These are phyloP conservation scores for Klebsormidium nitens DNA, from an alignment of 139 green algal species.

Conservation along the genomic window DNA sequence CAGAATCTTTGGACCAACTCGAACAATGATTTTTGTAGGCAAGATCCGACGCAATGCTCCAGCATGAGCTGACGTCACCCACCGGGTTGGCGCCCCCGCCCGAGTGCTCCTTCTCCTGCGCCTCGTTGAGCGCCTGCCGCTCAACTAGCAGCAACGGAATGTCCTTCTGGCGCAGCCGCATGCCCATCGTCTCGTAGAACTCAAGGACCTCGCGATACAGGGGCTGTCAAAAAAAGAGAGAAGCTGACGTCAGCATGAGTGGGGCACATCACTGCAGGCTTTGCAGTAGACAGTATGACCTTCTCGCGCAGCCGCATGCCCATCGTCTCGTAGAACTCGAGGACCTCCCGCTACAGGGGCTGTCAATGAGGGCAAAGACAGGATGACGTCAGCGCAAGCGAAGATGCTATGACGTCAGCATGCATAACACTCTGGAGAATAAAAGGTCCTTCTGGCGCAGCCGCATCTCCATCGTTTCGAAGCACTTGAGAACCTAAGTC, in stretches of 20 bases:
- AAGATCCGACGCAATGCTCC: too few species aligned
- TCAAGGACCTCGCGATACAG: conserved; percentile 8
- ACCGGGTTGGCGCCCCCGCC: neutral
- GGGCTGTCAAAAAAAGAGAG: conserved; percentile 12
- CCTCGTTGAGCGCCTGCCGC: conserved; percentile 56
- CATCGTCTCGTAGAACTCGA: conserved; percentile 22
- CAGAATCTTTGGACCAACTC: too few species aligned
- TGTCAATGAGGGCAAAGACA: too few species aligned
- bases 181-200: conserved; percentile 22
- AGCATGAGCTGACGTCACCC: neutral
- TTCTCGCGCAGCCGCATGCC: conserved; percentile 39
- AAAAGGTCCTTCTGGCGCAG: conserved; percentile 46
- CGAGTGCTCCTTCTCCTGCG: conserved; percentile 43
- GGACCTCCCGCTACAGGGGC: conserved; percentile 8
- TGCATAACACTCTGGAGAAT: too few species aligned
- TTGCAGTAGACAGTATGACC: too few species aligned
- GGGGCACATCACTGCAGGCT: too few species aligned
- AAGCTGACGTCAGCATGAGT: too few species aligned
- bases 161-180: conserved; percentile 42
- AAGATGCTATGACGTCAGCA: too few species aligned
- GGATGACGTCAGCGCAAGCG: too few species aligned
- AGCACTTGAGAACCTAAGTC: too few species aligned
- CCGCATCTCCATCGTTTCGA: conserved; percentile 25
- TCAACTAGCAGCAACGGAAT: conserved; percentile 75
- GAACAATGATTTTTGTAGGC: too few species aligned